These are phyloP conservation scores for Berberis thunbergii DNA, from an alignment of 164 flowering plant genomes.

Conservation along the genomic window DNA sequence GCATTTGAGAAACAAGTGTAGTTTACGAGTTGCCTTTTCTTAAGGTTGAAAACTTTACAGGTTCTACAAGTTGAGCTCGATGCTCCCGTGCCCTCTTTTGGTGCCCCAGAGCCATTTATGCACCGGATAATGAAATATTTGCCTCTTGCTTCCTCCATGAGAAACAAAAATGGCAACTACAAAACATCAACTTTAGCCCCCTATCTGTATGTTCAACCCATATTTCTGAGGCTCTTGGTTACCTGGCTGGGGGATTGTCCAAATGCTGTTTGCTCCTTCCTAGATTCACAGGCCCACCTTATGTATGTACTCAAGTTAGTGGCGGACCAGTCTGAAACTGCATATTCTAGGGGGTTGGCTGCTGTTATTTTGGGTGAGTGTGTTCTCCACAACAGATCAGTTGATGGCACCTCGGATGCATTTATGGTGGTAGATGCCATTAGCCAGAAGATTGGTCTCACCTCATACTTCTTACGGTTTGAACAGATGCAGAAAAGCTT, in stretches of 20 bases:
- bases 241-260: constrained; percentile 86
- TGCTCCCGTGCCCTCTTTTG: constrained; percentile 48
- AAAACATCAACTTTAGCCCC: constrained; percentile 25
- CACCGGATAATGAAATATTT: constrained; percentile 76
- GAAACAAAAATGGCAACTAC: constrained; percentile 35
- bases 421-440: constrained; percentile 69
- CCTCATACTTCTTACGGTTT: constrained; percentile 65
- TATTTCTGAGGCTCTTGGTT: constrained; percentile 67
- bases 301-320: constrained; percentile 83
- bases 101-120: constrained; percentile 71
- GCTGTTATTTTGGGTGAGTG: constrained; percentile 91
- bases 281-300: constrained; percentile 78
- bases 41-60: constrained; percentile 30
- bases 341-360: constrained; percentile 58
- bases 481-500: constrained; percentile 77
- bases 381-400: constrained; percentile 53
- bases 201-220: constrained; percentile 45
- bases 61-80: constrained; percentile 64
- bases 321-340: constrained; percentile 44
- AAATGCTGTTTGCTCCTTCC: constrained; percentile 65
- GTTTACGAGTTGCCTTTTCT: neutral
- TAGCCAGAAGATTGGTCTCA: constrained; percentile 82
- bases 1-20: neutral
- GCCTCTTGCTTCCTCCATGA: constrained; percentile 71
- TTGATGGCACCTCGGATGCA: constrained; percentile 49